A percentile compares a stretch with the other conserved stretches of the same genome.
These are phyloP conservation scores for Sarcodon aspratus DNA, from an alignment of 768 basidiomycete genomes.

Conservation along the genomic window DNA sequence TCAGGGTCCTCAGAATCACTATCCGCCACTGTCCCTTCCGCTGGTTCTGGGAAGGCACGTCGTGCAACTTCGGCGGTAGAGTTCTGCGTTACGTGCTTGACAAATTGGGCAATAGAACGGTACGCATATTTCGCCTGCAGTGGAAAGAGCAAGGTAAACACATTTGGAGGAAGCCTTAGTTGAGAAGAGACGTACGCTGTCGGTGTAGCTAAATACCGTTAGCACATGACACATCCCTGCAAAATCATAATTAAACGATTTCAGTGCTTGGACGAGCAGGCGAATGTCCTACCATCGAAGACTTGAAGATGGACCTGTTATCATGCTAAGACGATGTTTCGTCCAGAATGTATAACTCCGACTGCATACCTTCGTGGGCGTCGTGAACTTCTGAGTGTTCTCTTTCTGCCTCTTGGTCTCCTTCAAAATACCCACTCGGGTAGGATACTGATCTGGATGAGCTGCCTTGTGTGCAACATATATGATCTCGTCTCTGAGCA, in stretches of 20 bases:
- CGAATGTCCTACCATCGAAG: constrained; percentile 43
- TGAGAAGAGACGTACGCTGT: constrained; percentile 27
- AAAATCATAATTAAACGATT: not conserved
- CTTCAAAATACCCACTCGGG: constrained; percentile 38
- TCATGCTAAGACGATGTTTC: constrained; percentile 12
- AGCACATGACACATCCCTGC: constrained; percentile 65
- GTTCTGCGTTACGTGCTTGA: constrained; percentile 37
- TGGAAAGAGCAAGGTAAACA: not conserved
- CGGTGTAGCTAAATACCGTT: constrained; percentile 59
- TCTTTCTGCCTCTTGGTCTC: constrained; percentile 35
- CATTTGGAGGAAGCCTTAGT: not conserved
- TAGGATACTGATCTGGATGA: constrained; percentile 52
- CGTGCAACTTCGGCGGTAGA: constrained; percentile 23
- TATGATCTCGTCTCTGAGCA: constrained; percentile 68
- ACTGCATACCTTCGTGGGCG: constrained; percentile 34
- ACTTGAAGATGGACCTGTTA: constrained; percentile 61
- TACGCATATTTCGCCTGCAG: constrained; percentile 48
- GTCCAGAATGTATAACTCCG: constrained; percentile 6
- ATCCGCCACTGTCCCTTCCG: too few relatives aligned
- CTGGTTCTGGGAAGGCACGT: constrained; percentile 34
- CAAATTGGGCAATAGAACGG: constrained; percentile 44
- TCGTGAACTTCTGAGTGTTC: constrained; percentile 37
- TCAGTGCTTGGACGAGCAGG: not conserved
- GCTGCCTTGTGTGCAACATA: constrained; percentile 76
- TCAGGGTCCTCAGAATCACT: too few relatives aligned